Evolutionary conservation across 257 asterid species (phyloP), one percentile per base, ranked within the genome.

Genomic region (Thymus quinquecostatus): DNA sequence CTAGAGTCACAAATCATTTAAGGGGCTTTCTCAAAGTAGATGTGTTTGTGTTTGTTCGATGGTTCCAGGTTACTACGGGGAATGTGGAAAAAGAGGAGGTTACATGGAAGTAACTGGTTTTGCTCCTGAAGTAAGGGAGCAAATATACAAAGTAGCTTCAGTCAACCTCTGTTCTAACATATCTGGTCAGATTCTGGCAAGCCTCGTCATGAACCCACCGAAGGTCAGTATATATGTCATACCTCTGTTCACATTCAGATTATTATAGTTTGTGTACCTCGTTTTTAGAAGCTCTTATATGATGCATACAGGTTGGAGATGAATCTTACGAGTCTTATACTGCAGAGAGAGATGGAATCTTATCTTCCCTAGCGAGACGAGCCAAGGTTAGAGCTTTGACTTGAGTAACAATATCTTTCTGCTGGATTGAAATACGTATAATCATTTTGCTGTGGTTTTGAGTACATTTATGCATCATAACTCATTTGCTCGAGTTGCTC

Each of bases 71-170:
- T 92, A 89, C 80, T 81, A 95, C 53, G 99, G 99, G 53, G 99
- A 95, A 81, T 95, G 98, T 68, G 99, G 98, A 78, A 95, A 92
- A 79, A 71, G 98, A 81, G 98, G 99, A 82, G 98, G 99, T 58
- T 95, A 92, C 82, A 95, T 95, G 98, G 99, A 95, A 81, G 78
- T 95, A 56, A 92, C 96, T 48, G 97, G 98, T 66, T 95, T 95
- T 74, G 78, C 88, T 69, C 96, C 96, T 51, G 88, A 83, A 57
- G 77, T 92, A 60, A 75, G 96, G 78, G 96, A 95, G 73, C 97
- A 95, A 60, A 88, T 95, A 61, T 95, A 95, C 89, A 95, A 95
- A 83, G 75, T 95, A 82, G 88, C 99, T 14, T 95, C 99, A 1
- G 98, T 92, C 32, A 95, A 92, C 80, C 95, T 95, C 62, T 95